These are phyloP conservation scores for Xeromyces bisporus DNA, from an alignment of 495 filamentous ascomycete genomes.

Conservation along the genomic window DNA sequence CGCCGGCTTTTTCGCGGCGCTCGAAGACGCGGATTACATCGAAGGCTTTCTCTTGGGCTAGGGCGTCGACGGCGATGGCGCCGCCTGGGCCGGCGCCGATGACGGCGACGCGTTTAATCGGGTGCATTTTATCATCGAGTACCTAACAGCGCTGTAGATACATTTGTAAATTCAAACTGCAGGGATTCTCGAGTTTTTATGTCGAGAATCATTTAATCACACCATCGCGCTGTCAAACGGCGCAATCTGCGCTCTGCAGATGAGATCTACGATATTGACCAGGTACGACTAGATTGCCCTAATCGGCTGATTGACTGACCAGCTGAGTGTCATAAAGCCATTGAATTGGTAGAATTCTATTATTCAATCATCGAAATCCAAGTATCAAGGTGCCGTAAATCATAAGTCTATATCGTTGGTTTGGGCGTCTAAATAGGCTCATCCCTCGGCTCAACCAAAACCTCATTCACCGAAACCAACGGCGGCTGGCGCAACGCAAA, in stretches of 20 bases:
- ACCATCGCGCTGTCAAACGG: not conserved
- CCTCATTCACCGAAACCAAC: conserved; percentile 53
- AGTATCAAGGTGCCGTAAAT: too few species aligned
- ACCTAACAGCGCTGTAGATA: too few species aligned
- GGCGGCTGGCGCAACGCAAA: conserved; percentile 45
- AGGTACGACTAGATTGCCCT: too few species aligned
- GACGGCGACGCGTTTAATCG: conserved; percentile 35
- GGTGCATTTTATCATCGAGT: conserved; percentile 4
- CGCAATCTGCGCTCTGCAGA: too few species aligned
- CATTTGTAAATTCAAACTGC: not conserved
- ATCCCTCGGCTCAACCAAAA: conserved; percentile 53
- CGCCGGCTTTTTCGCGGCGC: conserved; percentile 37
- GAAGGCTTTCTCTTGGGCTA: conserved; percentile 38
- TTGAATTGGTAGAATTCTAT: too few species aligned
- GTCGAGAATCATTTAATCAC: not conserved
- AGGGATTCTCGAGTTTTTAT: not conserved
- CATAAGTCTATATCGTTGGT: too few species aligned
- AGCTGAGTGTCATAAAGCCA: too few species aligned
- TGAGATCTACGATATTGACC: too few species aligned
- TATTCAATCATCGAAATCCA: too few species aligned
- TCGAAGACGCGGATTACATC: conserved; percentile 43
- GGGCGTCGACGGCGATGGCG: conserved; percentile 40
- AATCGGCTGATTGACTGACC: too few species aligned
- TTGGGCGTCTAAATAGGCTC: conserved; percentile 49
- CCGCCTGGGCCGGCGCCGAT: conserved; percentile 43